Conservation (phyloP, 345 rosid genomes). For the Carallia pectinifolia region DNA sequence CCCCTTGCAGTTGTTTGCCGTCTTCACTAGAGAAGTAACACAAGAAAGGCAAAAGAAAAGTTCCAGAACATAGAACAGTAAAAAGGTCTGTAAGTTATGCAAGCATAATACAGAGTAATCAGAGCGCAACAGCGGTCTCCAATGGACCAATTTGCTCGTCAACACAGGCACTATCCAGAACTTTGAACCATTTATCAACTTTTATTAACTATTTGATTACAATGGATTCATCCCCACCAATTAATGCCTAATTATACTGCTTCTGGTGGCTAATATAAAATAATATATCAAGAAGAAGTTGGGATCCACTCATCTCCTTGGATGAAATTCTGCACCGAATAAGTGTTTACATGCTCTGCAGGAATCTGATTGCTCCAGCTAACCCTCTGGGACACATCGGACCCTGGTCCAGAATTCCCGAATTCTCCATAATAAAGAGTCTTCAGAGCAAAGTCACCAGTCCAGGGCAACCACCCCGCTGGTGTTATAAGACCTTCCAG, state of each 20-base stretch:
- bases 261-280: background rate
- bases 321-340: constrained; percentile 72
- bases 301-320: constrained; percentile 80
- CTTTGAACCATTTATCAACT: background rate
- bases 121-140: background rate
- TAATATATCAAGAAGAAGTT: constrained; percentile 24
- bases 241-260: background rate
- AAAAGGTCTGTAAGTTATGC: too few species aligned
- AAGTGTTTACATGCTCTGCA: constrained; percentile 42
- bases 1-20: too few species aligned
- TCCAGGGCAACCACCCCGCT: constrained; percentile 83
- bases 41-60: too few species aligned
- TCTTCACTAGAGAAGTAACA: too few species aligned
- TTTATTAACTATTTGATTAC: background rate
- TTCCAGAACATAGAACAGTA: too few species aligned
- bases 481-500: constrained; percentile 57
- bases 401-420: constrained; percentile 63
- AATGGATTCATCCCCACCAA: background rate
- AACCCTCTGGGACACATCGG: constrained; percentile 50
- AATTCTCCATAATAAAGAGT: constrained; percentile 88
- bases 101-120: background rate
- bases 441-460: constrained; percentile 60
- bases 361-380: constrained; percentile 78
- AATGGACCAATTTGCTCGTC: background rate
- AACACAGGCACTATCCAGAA: background rate